Evolutionary conservation across 2,329 filamentous ascomycete species (phyloP), one percentile per base, ranked within the genome.

Genomic region (Myotisia sp.): DNA sequence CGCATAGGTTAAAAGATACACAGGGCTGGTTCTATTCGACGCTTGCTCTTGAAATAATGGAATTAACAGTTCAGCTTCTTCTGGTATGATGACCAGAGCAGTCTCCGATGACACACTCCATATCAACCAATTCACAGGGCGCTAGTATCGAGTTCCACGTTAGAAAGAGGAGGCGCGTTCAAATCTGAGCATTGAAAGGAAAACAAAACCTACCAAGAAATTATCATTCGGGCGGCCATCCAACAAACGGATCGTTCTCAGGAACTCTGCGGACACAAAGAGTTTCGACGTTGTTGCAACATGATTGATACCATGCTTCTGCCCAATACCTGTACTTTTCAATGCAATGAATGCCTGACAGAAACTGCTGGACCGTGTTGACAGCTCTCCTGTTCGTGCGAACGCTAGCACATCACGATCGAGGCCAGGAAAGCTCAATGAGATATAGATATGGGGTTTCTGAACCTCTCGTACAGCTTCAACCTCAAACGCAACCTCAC

Each of bases 81-180:
- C 75, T 0, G 74, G 70, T 18, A 70, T 71, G 2, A 80, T 46
- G 2, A 80, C 48, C 0, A 81, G 41, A 0, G 65, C 75, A 0
- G 58, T 64, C 5, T 68, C 45, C 0, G 55, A 54, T 0, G 43
- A n/a, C 0, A 44, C 43, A 38, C 64, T 70, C 65, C 67, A 77
- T 0, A 80, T 49, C 2, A 81, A 46, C 74, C 73, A 81, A 17
- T 74, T 67, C 0, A 76, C 68, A 0, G 67, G 52, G 1, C 65
- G 60, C 43, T 56, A 37, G 18, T 19, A 58, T 67, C 36, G 38
- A 8, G 18, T 31, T 20, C 36, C 23, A 34, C 12, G 28, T 8
- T n/a, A 33, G 2, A 10, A 13, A 27, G 7, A 26, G 19, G 18
- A n/a, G 20, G 16, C 16, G 13, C 6, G 6, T 18, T 13, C 28